A percentile compares a stretch with the other conserved stretches of the same genome.
phyloP scores from a whole-genome alignment of 1,284 basidiomycete genomes.

The Macrocystidia cucumis region DNA sequence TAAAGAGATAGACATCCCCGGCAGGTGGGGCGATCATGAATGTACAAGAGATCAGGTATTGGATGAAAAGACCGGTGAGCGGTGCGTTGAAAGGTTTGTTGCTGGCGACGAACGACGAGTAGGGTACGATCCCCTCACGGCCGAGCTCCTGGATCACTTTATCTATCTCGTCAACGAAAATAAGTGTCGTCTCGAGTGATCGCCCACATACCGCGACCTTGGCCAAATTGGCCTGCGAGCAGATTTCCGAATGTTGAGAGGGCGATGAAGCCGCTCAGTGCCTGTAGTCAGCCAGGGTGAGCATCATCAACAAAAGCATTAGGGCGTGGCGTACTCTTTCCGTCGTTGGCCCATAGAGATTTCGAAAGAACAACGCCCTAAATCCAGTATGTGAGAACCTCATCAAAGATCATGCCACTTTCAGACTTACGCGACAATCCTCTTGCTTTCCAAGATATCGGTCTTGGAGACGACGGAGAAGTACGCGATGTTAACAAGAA shows the following conservation, averaged over 20 bases:
- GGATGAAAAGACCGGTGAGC: constrained; percentile 45
- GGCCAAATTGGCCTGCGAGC: constrained; percentile 51
- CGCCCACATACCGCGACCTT: constrained; percentile 43
- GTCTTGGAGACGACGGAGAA: constrained; percentile 60
- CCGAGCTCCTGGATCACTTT: constrained; percentile 66
- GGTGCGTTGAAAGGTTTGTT: constrained; percentile 59
- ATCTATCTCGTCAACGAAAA: no score
- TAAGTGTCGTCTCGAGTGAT: no score
- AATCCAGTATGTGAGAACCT: neutral
- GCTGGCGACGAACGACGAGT: constrained; percentile 52
- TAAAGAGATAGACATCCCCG: constrained; percentile 62
- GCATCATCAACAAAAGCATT: constrained; percentile 1
- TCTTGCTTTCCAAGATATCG: constrained; percentile 54
- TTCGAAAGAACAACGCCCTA: constrained; percentile 62
- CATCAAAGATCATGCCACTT: no score
- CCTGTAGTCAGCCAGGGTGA: constrained; percentile 21
- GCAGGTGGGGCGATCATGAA: constrained; percentile 46
- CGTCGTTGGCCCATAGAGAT: constrained; percentile 50
- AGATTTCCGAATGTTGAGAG: constrained; percentile 58
- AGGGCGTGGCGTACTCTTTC: constrained; percentile 34
- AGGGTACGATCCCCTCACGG: constrained; percentile 57
- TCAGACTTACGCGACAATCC: constrained; percentile 55
- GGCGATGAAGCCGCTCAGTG: constrained; percentile 52
- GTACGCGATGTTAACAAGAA: constrained; percentile 64
- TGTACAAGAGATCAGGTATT: constrained; percentile 45